Evolutionary conservation across 108 stramenopile species (phyloP).

Genomic region (Cyclotella baltica): DNA sequence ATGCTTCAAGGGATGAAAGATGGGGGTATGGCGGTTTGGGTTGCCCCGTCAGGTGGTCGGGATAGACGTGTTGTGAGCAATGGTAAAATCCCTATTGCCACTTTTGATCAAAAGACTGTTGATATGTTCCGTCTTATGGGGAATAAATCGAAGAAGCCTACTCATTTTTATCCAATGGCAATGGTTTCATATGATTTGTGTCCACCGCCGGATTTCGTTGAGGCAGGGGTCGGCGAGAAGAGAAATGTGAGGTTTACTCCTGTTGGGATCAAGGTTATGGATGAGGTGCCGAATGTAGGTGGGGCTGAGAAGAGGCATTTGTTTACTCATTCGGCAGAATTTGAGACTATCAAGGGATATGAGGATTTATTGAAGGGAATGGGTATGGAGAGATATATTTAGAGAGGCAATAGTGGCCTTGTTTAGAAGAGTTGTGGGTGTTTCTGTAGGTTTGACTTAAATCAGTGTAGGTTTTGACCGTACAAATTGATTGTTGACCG

Average conservation of each 20-base stretch:
- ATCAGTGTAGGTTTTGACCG: too few species aligned
- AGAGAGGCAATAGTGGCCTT: not conserved
- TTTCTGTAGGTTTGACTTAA: too few species aligned
- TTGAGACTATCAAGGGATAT: conserved; percentile 65
- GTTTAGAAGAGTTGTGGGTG: not conserved
- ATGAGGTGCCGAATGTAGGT: conserved; percentile 75
- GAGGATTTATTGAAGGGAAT: conserved; percentile 54
- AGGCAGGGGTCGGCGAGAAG: conserved; percentile 83
- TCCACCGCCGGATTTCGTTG: conserved; percentile 92
- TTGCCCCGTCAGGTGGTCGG: conserved; percentile 95
- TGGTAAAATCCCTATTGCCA: conserved; percentile 88
- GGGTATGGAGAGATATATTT: conserved; percentile 54
- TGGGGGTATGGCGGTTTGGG: conserved; percentile 93
- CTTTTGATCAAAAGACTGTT: conserved; percentile 93
- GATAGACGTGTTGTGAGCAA: conserved; percentile 85
- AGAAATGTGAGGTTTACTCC: conserved; percentile 88
- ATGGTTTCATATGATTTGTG: conserved; percentile 96
- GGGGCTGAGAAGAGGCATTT: conserved; percentile 75
- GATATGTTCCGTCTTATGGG: conserved; percentile 97
- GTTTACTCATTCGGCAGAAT: conserved; percentile 70
- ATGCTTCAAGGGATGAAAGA: conserved; percentile 85
- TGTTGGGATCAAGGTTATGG: conserved; percentile 75
- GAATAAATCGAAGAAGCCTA: conserved; percentile 81
- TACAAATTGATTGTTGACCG: too few species aligned
- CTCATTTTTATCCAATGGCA: conserved; percentile 95